Percentiles rank a stretch among this genome's conserved stretches.
Evolutionary conservation across 179 eudicot genomes (phyloP).

Genomic region (Carnegiea gigantea): DNA sequence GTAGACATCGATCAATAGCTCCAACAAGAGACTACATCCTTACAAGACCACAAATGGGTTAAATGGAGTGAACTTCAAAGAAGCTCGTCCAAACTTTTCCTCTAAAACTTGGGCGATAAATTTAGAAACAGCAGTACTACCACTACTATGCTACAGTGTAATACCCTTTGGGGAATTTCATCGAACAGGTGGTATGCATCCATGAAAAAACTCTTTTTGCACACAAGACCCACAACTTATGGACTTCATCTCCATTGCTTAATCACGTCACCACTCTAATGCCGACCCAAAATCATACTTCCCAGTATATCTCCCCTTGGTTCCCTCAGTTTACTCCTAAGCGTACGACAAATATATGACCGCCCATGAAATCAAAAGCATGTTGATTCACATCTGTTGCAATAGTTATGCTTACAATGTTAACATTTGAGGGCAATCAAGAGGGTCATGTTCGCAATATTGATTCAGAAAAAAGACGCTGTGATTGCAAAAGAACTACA

Average conservation of each 20-base stretch:
- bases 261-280: not conserved
- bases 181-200: slow-evolving; percentile 4
- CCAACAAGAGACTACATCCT: not conserved
- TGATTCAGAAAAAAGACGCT: not conserved
- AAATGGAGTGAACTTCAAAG: not conserved
- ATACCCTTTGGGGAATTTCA: slow-evolving; percentile 3
- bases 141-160: too few species aligned
- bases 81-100: too few species aligned
- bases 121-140: not conserved
- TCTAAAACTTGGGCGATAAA: not conserved
- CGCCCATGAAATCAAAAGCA: not conserved
- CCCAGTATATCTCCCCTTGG: not conserved
- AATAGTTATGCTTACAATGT: not conserved
- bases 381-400: not conserved
- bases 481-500: not conserved
- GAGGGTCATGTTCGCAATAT: not conserved
- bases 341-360: not conserved
- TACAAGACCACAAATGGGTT: not conserved
- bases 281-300: not conserved
- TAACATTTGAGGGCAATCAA: not conserved
- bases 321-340: too few species aligned
- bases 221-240: not conserved
- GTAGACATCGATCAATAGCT: not conserved
- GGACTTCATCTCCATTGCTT: not conserved
- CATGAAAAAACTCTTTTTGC: not conserved